Evolutionary conservation across 1,284 basidiomycete genomes (phyloP).

Genomic region (Boletellus dicymbophilus): DNA sequence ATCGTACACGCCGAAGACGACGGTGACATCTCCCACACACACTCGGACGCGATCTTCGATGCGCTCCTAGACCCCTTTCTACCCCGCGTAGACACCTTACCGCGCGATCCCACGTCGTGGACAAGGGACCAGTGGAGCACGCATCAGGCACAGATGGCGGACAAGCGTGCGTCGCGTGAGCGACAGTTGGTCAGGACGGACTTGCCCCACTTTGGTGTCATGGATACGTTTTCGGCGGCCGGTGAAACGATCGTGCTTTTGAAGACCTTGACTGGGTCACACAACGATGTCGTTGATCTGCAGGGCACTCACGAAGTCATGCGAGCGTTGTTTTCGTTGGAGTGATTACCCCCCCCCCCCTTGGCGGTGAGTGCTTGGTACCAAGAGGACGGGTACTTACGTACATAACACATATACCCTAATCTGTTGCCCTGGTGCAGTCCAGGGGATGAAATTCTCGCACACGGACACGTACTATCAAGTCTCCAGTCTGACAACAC

Average conservation of each 20-base stretch:
- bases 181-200: conserved; percentile 47
- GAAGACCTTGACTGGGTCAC: conserved; percentile 63
- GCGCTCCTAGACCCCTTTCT: conserved; percentile 65
- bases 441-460: no score
- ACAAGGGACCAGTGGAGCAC: conserved; percentile 41
- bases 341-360: no score
- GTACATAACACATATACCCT: no score
- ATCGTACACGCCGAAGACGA: conserved; percentile 85
- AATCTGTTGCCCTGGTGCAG: no score
- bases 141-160: conserved; percentile 36
- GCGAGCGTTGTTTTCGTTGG: conserved; percentile 47
- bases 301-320: conserved; percentile 78
- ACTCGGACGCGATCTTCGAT: conserved; percentile 76
- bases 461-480: no score
- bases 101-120: conserved; percentile 34
- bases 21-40: conserved; percentile 75
- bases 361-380: no score
- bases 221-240: conserved; percentile 52
- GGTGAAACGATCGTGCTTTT: conserved; percentile 57
- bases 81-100: conserved; percentile 47
- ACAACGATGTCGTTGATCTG: conserved; percentile 64
- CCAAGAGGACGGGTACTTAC: no score
- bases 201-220: conserved; percentile 57
- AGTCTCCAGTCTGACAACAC: no score
- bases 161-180: conserved; percentile 40